phyloP scores from a whole-genome alignment of 164 flowering plant genomes.

The Taxillus chinensis region DNA sequence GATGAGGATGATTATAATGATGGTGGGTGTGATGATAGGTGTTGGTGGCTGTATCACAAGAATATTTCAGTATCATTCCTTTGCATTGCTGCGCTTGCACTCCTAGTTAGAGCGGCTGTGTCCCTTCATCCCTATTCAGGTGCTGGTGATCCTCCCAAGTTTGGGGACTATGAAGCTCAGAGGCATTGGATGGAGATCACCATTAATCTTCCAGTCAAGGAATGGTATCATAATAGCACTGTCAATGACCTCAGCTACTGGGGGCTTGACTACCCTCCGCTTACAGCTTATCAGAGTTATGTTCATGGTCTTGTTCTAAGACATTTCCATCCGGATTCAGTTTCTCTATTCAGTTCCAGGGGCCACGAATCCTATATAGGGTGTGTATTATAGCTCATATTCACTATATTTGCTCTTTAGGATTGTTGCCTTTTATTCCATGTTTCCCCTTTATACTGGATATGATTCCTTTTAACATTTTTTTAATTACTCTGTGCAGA shows the following conservation, averaged over 20 bases:
- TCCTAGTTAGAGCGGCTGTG: slow-evolving; percentile 47
- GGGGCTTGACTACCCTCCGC: slow-evolving; percentile 97
- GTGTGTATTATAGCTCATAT: slow-evolving; percentile 24
- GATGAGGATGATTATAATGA: not conserved
- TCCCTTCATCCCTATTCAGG: slow-evolving; percentile 85
- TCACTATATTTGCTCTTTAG: no score
- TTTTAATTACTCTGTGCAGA: slow-evolving; percentile 31
- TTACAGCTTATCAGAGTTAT: slow-evolving; percentile 92
- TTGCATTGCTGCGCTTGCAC: slow-evolving; percentile 45
- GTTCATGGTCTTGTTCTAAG: slow-evolving; percentile 54
- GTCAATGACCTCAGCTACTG: slow-evolving; percentile 72
- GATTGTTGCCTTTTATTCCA: no score
- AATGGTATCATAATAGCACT: slow-evolving; percentile 70
- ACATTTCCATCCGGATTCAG: slow-evolving; percentile 54
- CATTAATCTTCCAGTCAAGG: slow-evolving; percentile 41
- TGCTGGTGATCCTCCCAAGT: slow-evolving; percentile 74
- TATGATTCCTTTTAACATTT: not conserved
- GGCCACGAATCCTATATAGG: slow-evolving; percentile 83
- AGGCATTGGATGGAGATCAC: slow-evolving; percentile 99
- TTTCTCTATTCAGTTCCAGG: slow-evolving; percentile 52
- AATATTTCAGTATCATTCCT: slow-evolving; percentile 22
- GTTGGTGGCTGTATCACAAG: slow-evolving; percentile 18
- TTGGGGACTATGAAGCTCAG: slow-evolving; percentile 91
- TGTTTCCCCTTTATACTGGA: not conserved
- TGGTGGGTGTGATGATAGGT: not conserved